phyloP scores from a whole-genome alignment of 1,284 basidiomycete genomes.

The Mycena citricolor region DNA sequence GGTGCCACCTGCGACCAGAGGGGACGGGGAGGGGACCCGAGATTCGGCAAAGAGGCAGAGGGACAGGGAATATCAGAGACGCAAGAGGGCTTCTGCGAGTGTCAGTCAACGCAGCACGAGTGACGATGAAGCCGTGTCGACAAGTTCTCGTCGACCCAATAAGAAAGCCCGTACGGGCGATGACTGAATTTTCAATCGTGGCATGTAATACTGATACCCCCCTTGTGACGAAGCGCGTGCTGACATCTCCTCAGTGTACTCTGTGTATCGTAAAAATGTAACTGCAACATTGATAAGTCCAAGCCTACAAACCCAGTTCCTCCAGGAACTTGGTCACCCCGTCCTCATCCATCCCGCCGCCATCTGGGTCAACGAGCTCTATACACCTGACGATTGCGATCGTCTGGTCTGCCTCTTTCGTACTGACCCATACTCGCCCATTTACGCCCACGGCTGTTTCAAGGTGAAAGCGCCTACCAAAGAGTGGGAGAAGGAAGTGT shows the following conservation, averaged over 20 bases:
- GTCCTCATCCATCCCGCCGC: slow-evolving; percentile 52
- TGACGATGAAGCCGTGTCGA: slow-evolving; percentile 63
- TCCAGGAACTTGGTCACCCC: slow-evolving; percentile 53
- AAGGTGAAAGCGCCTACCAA: slow-evolving; percentile 73
- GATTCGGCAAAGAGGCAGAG: slow-evolving; percentile 71
- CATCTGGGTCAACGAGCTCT: slow-evolving; percentile 71
- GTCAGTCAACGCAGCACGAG: slow-evolving; percentile 57
- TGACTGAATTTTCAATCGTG: slow-evolving; percentile 39
- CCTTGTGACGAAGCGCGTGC: neutral
- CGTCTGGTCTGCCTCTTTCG: slow-evolving; percentile 65
- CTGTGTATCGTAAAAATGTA: slow-evolving; percentile 17
- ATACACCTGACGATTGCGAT: slow-evolving; percentile 71
- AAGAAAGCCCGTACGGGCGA: slow-evolving; percentile 65
- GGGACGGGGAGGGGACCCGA: slow-evolving; percentile 62
- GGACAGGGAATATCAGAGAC: slow-evolving; percentile 74
- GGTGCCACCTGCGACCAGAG: slow-evolving; percentile 67
- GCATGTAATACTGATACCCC: neutral
- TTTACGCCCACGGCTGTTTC: slow-evolving; percentile 81
- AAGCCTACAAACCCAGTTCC: slow-evolving; percentile 47
- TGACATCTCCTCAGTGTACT: slow-evolving; percentile 3
- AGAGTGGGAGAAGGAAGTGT: slow-evolving; percentile 71
- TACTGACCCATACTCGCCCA: slow-evolving; percentile 77
- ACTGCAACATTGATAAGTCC: slow-evolving; percentile 9
- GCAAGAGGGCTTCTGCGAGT: slow-evolving; percentile 57
- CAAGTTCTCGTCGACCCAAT: slow-evolving; percentile 47